These are phyloP conservation scores for Chimonanthus praecox DNA, from an alignment of 164 flowering plant genomes.

Conservation along the genomic window DNA sequence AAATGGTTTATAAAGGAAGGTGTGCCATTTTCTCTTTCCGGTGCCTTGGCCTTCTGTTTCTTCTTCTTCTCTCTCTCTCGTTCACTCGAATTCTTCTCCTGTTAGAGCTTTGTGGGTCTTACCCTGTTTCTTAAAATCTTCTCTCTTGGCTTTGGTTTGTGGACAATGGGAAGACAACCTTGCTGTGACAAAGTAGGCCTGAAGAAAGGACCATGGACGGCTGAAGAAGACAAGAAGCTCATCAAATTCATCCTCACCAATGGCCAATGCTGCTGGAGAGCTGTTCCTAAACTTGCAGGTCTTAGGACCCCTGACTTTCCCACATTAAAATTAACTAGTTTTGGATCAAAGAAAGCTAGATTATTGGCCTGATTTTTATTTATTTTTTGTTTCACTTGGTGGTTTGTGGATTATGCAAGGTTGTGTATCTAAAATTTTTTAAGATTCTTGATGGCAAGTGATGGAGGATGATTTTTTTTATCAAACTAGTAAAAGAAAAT, in stretches of 20 bases:
- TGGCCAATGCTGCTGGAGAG: conserved; percentile 87
- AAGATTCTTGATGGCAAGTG: neutral
- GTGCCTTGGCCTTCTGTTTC: neutral
- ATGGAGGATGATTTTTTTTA: neutral
- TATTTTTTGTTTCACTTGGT: neutral
- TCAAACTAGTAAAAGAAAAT: too few relatives aligned
- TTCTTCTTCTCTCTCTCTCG: neutral
- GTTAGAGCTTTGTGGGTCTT: neutral
- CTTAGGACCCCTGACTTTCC: neutral
- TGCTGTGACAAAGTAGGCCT: conserved; percentile 75
- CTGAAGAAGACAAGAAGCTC: conserved; percentile 67
- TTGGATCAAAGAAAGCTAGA: neutral
- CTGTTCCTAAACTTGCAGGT: conserved; percentile 79
- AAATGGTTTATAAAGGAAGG: conserved; percentile 10
- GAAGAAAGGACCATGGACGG: conserved; percentile 79
- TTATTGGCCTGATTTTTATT: neutral
- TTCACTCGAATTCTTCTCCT: neutral
- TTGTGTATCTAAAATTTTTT: neutral
- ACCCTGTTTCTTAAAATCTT: neutral
- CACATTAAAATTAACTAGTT: neutral
- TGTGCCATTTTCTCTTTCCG: neutral
- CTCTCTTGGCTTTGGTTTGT: neutral
- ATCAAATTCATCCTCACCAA: conserved; percentile 69
- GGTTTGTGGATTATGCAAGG: neutral
- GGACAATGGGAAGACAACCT: conserved; percentile 66